phyloP scores from a whole-genome alignment of 2,329 filamentous ascomycete genomes.

The Ambrosiella xylebori region DNA sequence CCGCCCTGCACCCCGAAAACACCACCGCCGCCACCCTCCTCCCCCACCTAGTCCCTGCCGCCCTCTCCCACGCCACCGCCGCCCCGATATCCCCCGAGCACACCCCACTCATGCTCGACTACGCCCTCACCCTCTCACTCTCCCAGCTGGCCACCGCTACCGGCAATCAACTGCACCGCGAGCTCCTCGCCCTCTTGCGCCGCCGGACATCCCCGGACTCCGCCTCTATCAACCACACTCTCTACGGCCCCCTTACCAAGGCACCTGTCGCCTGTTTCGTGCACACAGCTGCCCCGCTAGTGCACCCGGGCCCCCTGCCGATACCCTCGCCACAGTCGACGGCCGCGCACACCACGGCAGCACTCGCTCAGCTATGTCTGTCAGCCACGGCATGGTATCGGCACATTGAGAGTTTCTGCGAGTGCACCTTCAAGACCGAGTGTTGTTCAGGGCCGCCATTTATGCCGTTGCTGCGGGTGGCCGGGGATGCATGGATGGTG shows the following conservation, averaged over 20 bases:
- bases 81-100: not conserved
- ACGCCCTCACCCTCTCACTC: slow-evolving; percentile 6
- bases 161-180: slow-evolving; percentile 7
- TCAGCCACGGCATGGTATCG: slow-evolving; percentile 4
- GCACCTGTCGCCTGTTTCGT: slow-evolving; percentile 9
- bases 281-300: not conserved
- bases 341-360: not conserved
- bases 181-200: slow-evolving; percentile 2
- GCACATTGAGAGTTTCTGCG: slow-evolving; percentile 8
- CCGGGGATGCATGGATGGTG: slow-evolving; percentile 8
- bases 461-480: slow-evolving; percentile 10
- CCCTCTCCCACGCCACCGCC: not conserved
- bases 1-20: slow-evolving; percentile 5
- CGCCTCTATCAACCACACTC: slow-evolving; percentile 9
- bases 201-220: not conserved
- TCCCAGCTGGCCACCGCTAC: slow-evolving; percentile 1
- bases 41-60: slow-evolving; percentile 1
- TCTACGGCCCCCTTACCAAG: slow-evolving; percentile 10
- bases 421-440: slow-evolving; percentile 6
- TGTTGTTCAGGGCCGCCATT: slow-evolving; percentile 7
- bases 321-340: not conserved
- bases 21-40: slow-evolving; percentile 4
- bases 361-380: slow-evolving; percentile 5
- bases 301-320: not conserved
- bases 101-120: slow-evolving; percentile 9